Evolutionary conservation across 2,329 filamentous ascomycete species (phyloP).

Genomic region (Cephalotrichum gorgonifer): DNA sequence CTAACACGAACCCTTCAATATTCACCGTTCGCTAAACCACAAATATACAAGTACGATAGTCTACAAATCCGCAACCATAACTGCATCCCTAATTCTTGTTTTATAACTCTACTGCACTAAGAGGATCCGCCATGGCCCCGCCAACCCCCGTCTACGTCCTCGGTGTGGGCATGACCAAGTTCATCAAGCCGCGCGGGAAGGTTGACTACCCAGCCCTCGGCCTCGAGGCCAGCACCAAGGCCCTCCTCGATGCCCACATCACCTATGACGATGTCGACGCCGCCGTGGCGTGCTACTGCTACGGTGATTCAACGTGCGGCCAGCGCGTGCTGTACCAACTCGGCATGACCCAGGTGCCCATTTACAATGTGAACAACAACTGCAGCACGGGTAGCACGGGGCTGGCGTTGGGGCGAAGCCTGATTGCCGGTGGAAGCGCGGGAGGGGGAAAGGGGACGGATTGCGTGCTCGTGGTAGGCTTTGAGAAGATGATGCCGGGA

Average conservation of each 20-base stretch:
- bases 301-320: conserved; percentile 88
- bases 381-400: conserved; percentile 94
- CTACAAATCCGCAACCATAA: too few species aligned
- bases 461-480: conserved; percentile 84
- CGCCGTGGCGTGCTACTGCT: conserved; percentile 95
- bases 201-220: conserved; percentile 92
- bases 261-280: conserved; percentile 95
- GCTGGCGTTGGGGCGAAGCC: conserved; percentile 69
- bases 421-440: conserved; percentile 68
- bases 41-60: too few species aligned
- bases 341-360: conserved; percentile 90
- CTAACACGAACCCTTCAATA: too few species aligned
- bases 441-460: conserved; percentile 69
- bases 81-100: too few species aligned
- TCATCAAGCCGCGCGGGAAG: conserved; percentile 92
- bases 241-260: conserved; percentile 76
- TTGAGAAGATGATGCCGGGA: conserved; percentile 98
- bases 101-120: background rate
- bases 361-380: conserved; percentile 99
- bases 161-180: conserved; percentile 97
- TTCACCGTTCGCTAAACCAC: too few species aligned
- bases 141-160: conserved; percentile 66
- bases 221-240: conserved; percentile 85
- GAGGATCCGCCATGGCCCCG: conserved; percentile 30
- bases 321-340: conserved; percentile 99